Conservation (phyloP, 2,329 filamentous ascomycete genomes). For the Fusarium tanahbumbuense region DNA sequence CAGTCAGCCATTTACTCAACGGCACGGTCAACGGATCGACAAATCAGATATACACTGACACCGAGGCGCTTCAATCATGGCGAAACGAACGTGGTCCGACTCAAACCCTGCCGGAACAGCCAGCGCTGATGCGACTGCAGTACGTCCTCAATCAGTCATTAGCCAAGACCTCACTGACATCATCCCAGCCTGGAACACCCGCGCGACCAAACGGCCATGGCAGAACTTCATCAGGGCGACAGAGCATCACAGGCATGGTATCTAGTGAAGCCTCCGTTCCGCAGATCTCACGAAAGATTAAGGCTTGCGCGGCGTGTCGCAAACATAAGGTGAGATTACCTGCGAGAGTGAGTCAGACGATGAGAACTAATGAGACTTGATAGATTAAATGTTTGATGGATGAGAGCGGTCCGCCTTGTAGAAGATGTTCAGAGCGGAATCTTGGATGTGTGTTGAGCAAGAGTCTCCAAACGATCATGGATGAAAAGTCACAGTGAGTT, state of each 20-base stretch:
- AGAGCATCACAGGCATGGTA: conserved; percentile 27
- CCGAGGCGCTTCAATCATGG: conserved; percentile 17
- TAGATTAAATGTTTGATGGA: conserved; percentile 58
- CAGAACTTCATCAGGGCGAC: conserved; percentile 31
- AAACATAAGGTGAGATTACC: conserved; percentile 53
- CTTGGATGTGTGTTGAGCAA: conserved; percentile 55
- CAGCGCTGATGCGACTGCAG: conserved; percentile 16
- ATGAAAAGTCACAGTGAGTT: conserved; percentile 54
- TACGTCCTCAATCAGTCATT: conserved; percentile 4
- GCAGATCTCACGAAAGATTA: conserved; percentile 55
- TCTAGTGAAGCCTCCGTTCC: conserved; percentile 41
- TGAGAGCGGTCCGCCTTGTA: conserved; percentile 54
- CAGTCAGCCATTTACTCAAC: conserved; percentile 3
- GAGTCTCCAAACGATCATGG: conserved; percentile 56
- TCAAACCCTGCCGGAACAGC: conserved; percentile 33
- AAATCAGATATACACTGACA: neutral
- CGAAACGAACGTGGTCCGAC: conserved; percentile 44
- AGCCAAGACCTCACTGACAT: conserved; percentile 15
- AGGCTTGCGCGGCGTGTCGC: conserved; percentile 55
- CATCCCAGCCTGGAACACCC: conserved; percentile 21
- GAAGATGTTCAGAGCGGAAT: conserved; percentile 52
- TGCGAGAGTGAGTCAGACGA: fast-evolving
- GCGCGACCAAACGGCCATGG: conserved; percentile 35
- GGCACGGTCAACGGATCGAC: neutral
- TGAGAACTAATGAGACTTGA: neutral